Conservation (phyloP, 2,329 filamentous ascomycete species). For the Claviceps sp. region DNA sequence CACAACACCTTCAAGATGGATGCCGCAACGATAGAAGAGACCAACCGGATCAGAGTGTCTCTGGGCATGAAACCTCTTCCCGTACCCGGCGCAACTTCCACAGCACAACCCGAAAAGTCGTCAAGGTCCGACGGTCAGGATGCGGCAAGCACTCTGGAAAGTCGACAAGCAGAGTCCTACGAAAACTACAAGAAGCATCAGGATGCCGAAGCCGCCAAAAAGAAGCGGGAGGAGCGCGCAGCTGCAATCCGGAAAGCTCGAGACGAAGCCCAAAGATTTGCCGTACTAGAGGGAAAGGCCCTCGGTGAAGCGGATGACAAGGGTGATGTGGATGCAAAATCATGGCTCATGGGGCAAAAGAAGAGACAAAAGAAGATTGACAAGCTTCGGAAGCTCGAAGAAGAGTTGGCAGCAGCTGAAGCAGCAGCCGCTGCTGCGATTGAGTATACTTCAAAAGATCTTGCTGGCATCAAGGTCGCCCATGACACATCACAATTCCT, state of each 20-base stretch:
- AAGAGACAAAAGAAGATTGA: slow-evolving; percentile 89
- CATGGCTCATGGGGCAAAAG: slow-evolving; percentile 82
- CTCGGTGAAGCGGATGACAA: slow-evolving; percentile 62
- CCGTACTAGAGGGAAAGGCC: slow-evolving; percentile 67
- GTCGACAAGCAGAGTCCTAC: slow-evolving; percentile 56
- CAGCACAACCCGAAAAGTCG: slow-evolving; percentile 23
- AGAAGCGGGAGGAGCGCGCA: slow-evolving; percentile 65
- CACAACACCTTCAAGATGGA: slow-evolving; percentile 29
- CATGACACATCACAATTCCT: slow-evolving; percentile 76
- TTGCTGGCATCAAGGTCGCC: slow-evolving; percentile 82
- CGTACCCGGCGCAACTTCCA: slow-evolving; percentile 50
- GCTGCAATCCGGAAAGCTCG: slow-evolving; percentile 77
- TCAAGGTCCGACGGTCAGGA: slow-evolving; percentile 52
- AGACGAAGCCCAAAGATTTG: slow-evolving; percentile 65
- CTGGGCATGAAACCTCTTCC: slow-evolving; percentile 85
- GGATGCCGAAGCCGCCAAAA: slow-evolving; percentile 65
- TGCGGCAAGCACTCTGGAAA: slow-evolving; percentile 69
- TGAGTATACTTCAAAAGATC: slow-evolving; percentile 71
- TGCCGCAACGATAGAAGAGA: slow-evolving; percentile 74
- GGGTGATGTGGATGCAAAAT: slow-evolving; percentile 59
- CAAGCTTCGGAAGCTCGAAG: slow-evolving; percentile 55
- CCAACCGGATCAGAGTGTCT: slow-evolving; percentile 79
- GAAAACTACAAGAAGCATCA: slow-evolving; percentile 56
- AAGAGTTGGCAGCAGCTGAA: slow-evolving; percentile 68
- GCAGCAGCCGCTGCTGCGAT: slow-evolving; percentile 46